These are phyloP conservation scores for Zygosaccharomyces kombuchaensis DNA, from an alignment of 805 yeast species.

Conservation along the genomic window DNA sequence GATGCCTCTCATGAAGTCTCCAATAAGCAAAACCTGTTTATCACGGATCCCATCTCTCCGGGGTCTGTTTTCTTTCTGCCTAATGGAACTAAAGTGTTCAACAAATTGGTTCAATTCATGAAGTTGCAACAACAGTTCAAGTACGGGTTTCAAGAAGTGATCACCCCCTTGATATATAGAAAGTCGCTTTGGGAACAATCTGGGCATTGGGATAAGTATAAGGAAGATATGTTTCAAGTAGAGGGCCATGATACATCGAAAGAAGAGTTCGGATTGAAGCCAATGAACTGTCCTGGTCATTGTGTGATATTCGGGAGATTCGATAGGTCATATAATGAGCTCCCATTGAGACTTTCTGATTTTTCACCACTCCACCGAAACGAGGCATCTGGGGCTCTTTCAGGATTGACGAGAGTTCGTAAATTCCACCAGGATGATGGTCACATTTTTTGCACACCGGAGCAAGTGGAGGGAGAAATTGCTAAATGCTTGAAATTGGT, in stretches of 20 bases:
- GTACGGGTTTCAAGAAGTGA: constrained; percentile 86
- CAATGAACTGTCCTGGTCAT: constrained; percentile 96
- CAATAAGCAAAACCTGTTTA: constrained; percentile 66
- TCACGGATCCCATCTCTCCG: constrained; percentile 78
- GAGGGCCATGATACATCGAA: constrained; percentile 45
- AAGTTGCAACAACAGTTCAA: constrained; percentile 64
- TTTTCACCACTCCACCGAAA: constrained; percentile 91
- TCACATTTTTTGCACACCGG: constrained; percentile 82
- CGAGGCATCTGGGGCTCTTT: constrained; percentile 89
- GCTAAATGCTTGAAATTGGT: constrained; percentile 65
- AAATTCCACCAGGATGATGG: constrained; percentile 98
- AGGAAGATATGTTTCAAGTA: constrained; percentile 91
- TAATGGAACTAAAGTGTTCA: constrained; percentile 84
- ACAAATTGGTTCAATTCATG: constrained; percentile 76
- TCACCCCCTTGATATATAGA: constrained; percentile 85
- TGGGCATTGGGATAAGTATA: constrained; percentile 95
- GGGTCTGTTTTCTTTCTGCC: constrained; percentile 92
- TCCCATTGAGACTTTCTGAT: constrained; percentile 83
- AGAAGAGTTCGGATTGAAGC: constrained; percentile 75
- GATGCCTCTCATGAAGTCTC: constrained; percentile 32
- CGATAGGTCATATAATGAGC: constrained; percentile 76
- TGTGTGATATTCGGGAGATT: constrained; percentile 74
- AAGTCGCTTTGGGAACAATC: constrained; percentile 81
- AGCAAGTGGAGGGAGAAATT: constrained; percentile 75
- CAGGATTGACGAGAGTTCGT: constrained; percentile 89